A percentile compares a stretch with the other conserved stretches of the same genome.
Evolutionary conservation across 345 rosid genomes (phyloP).

Genomic region (Mercurialis annua): DNA sequence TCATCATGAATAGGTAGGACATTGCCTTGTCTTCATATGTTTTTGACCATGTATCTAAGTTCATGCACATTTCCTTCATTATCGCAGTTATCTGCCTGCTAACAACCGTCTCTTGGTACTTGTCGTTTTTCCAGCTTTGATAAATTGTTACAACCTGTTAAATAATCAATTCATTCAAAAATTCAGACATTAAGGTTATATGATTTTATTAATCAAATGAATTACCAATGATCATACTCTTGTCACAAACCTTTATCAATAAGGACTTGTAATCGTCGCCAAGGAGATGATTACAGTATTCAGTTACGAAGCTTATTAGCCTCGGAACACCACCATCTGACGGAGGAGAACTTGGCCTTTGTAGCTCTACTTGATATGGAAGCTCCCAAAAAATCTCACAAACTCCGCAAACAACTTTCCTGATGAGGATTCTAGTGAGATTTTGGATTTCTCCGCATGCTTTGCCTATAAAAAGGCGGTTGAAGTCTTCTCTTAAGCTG

Average conservation of each 20-base stretch:
- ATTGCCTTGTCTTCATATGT: conserved; percentile 35
- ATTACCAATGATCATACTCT: no score
- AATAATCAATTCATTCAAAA: no score
- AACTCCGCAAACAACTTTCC: conserved; percentile 50
- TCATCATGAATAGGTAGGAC: conserved; percentile 84
- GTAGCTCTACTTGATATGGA: conserved; percentile 57
- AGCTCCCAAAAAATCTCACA: conserved; percentile 74
- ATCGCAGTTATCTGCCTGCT: conserved; percentile 45
- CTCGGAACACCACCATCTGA: conserved; percentile 53
- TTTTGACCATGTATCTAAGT: conserved; percentile 74
- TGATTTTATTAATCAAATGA: no score
- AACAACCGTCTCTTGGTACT: conserved; percentile 44
- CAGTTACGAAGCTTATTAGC: conserved; percentile 62
- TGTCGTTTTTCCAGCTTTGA: conserved; percentile 62
- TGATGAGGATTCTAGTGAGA: conserved; percentile 55
- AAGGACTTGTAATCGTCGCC: conserved; percentile 46
- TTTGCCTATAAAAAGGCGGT: conserved; percentile 52
- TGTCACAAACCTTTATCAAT: conserved; percentile 50
- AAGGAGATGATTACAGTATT: conserved; percentile 62
- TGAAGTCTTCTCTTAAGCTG: conserved; percentile 55
- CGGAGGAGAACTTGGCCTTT: conserved; percentile 53
- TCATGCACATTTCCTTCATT: conserved; percentile 56
- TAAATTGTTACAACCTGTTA: conserved; percentile 52
- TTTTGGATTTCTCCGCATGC: conserved; percentile 51
- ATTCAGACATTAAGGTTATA: no score